Conservation (phyloP, 1,284 basidiomycete genomes). For the Serendipita sp. region DNA sequence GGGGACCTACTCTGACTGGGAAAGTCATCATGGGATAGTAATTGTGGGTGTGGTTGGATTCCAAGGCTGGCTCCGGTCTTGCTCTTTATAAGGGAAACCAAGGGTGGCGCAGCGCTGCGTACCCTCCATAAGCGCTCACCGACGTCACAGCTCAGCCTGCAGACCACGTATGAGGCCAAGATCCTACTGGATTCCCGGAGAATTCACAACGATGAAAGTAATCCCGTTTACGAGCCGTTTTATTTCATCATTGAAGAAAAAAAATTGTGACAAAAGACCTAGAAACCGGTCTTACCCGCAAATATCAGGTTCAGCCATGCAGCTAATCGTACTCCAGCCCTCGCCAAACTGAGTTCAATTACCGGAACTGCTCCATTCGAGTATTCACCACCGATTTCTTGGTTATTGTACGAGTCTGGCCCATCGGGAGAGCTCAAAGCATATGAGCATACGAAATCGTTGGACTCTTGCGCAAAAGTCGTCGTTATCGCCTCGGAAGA, state of each 20-base stretch:
- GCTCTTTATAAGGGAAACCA: no score
- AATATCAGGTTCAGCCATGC: background rate
- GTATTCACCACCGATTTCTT: background rate
- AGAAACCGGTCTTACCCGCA: background rate
- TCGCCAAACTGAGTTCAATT: background rate
- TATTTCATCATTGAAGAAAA: no score
- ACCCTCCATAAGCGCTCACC: no score
- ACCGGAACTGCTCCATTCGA: background rate
- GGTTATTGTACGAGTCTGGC: background rate
- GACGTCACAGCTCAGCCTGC: no score
- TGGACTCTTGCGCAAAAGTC: background rate
- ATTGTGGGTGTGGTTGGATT: background rate
- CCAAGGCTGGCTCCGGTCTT: no score
- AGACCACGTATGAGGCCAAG: no score
- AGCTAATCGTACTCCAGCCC: background rate
- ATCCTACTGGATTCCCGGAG: no score
- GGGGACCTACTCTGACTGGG: slow-evolving; percentile 16
- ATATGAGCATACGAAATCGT: background rate
- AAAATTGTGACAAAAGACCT: background rate
- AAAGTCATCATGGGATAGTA: slow-evolving; percentile 13
- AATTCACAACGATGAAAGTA: no score
- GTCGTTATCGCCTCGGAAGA: background rate
- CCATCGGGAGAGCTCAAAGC: background rate
- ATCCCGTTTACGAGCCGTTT: no score
- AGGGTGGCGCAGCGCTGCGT: no score